A percentile compares a stretch with the other conserved stretches of the same genome.
These are phyloP conservation scores for Asterophora parasitica DNA, from an alignment of 768 basidiomycete species.

Conservation along the genomic window DNA sequence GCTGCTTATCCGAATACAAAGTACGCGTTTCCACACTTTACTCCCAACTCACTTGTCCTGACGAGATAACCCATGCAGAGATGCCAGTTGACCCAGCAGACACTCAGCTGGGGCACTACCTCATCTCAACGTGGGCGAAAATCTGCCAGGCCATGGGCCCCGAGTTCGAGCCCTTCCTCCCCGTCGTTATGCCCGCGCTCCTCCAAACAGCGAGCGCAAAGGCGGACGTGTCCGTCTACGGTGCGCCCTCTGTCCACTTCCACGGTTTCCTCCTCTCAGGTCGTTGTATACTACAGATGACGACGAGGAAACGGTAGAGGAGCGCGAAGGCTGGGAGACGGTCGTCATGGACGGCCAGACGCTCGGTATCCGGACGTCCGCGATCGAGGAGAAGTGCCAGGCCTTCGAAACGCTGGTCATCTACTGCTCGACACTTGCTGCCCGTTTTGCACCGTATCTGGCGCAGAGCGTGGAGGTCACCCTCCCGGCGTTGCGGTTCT, in stretches of 20 bases:
- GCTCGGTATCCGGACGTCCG: slow-evolving; percentile 73
- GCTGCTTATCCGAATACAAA: slow-evolving; percentile 42
- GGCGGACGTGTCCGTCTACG: slow-evolving; percentile 70
- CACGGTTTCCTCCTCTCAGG: neutral
- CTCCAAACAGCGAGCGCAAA: slow-evolving; percentile 75
- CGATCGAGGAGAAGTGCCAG: slow-evolving; percentile 83
- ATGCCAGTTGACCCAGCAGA: slow-evolving; percentile 66
- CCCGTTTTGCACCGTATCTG: slow-evolving; percentile 68
- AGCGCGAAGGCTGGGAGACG: slow-evolving; percentile 76
- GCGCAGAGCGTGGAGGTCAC: slow-evolving; percentile 67
- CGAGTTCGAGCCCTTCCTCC: slow-evolving; percentile 85
- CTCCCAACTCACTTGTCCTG: neutral
- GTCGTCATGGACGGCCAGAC: slow-evolving; percentile 73
- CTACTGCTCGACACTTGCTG: slow-evolving; percentile 64
- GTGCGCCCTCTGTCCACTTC: slow-evolving; percentile 30
- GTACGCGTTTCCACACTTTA: neutral
- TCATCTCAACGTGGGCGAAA: slow-evolving; percentile 87
- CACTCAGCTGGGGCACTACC: slow-evolving; percentile 65
- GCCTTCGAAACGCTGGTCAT: slow-evolving; percentile 86
- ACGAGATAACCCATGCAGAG: slow-evolving; percentile 34
- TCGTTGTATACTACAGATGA: slow-evolving; percentile 34
- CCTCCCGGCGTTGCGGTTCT: slow-evolving; percentile 66
- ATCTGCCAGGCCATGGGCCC: slow-evolving; percentile 80
- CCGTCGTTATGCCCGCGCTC: slow-evolving; percentile 77
- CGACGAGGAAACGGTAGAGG: slow-evolving; percentile 47